Evolutionary conservation across 805 yeast species (phyloP).

Genomic region (Cyberlindnera meyerae): DNA sequence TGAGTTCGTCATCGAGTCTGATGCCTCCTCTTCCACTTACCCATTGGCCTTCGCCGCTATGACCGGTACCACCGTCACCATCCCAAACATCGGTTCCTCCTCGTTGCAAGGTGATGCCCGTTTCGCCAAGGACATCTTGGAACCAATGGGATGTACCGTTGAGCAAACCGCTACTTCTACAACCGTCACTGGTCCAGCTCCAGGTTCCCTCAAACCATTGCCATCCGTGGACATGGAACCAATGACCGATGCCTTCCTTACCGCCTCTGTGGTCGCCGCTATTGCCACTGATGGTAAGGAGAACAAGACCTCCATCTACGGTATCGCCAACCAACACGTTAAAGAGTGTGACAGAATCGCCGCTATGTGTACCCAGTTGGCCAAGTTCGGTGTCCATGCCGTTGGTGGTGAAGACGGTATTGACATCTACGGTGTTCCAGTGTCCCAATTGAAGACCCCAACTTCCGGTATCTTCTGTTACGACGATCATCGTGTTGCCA

Average conservation of each 20-base stretch:
- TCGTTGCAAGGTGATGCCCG: constrained; percentile 97
- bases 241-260: constrained; percentile 97
- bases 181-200: constrained; percentile 85
- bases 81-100: constrained; percentile 88
- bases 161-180: constrained; percentile 80
- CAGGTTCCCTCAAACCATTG: constrained; percentile 64
- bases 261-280: constrained; percentile 98
- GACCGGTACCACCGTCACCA: constrained; percentile 87
- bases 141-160: constrained; percentile 93
- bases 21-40: constrained; percentile 96
- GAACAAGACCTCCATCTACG: constrained; percentile 70
- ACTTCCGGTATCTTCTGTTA: constrained; percentile 64
- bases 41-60: constrained; percentile 97
- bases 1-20: constrained; percentile 89
- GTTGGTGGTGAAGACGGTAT: constrained; percentile 90
- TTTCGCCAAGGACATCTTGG: constrained; percentile 88
- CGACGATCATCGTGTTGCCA: constrained; percentile 97
- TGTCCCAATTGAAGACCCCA: constrained; percentile 52
- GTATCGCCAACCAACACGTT: constrained; percentile 97
- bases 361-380: constrained; percentile 87
- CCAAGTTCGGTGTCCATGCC: constrained; percentile 85
- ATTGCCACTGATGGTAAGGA: constrained; percentile 51
- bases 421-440: constrained; percentile 67
- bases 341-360: constrained; percentile 95
- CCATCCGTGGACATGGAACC: constrained; percentile 94